Evolutionary conservation across 768 basidiomycete species (phyloP).

Genomic region (Boletus bicolor): DNA sequence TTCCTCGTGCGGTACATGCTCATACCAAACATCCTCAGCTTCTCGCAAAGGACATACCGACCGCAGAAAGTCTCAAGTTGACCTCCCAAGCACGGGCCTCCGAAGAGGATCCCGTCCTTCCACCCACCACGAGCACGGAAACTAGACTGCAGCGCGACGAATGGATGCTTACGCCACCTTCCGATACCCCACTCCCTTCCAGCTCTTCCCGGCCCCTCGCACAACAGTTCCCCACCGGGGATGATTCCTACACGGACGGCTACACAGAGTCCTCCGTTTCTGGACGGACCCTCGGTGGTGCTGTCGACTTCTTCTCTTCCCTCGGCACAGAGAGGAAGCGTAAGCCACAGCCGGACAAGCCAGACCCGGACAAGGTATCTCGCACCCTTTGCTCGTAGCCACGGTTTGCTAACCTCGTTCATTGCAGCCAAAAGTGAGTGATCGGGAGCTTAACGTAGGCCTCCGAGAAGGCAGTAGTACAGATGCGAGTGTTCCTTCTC

Average conservation of each 20-base stretch:
- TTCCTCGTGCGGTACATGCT: not conserved
- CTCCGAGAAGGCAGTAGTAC: slow-evolving; percentile 44
- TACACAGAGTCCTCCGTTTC: slow-evolving; percentile 52
- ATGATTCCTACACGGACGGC: slow-evolving; percentile 61
- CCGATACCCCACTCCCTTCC: slow-evolving; percentile 25
- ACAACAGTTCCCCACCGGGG: slow-evolving; percentile 28
- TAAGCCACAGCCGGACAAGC: slow-evolving; percentile 53
- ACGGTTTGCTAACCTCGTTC: slow-evolving; percentile 6
- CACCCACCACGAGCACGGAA: slow-evolving; percentile 44
- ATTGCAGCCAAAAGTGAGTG: slow-evolving; percentile 55
- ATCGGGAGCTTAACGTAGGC: slow-evolving; percentile 60
- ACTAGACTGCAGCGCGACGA: slow-evolving; percentile 66
- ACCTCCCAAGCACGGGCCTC: slow-evolving; percentile 54
- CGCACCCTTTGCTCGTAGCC: not conserved
- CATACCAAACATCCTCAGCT: slow-evolving; percentile 37
- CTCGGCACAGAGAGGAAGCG: slow-evolving; percentile 81
- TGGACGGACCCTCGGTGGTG: slow-evolving; percentile 49
- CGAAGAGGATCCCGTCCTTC: slow-evolving; percentile 46
- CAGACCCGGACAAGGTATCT: slow-evolving; percentile 69
- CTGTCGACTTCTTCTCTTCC: slow-evolving; percentile 85
- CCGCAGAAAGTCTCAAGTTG: slow-evolving; percentile 65
- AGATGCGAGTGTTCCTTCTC: slow-evolving; percentile 38
- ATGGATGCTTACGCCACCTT: slow-evolving; percentile 78
- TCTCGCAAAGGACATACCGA: slow-evolving; percentile 72
- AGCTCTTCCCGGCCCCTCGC: slow-evolving; percentile 30